Evolutionary conservation across 805 yeast genomes (phyloP).

Genomic region (Saccharomycopsis sp.): DNA sequence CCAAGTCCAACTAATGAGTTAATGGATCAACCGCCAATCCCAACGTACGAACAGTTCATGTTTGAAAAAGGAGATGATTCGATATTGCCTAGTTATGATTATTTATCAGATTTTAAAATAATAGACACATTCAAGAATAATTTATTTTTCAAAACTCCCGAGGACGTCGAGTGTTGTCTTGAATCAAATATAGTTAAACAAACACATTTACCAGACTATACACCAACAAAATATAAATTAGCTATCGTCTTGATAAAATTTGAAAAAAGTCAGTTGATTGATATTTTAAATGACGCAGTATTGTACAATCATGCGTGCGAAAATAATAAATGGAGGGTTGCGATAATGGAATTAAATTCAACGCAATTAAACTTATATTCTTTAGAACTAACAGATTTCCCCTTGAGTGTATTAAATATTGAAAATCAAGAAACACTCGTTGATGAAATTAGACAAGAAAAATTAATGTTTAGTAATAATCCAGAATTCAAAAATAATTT

Average conservation of each 20-base stretch:
- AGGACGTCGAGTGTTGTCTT: constrained; percentile 11
- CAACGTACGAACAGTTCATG: neutral
- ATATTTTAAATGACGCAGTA: constrained; percentile 10
- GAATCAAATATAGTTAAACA: constrained; percentile 12
- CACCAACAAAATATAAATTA: constrained; percentile 17
- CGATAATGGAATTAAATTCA: constrained; percentile 18
- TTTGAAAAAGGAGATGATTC: neutral
- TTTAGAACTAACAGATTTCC: constrained; percentile 9
- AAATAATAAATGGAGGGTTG: constrained; percentile 14
- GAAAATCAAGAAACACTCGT: neutral
- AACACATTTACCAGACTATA: constrained; percentile 15
- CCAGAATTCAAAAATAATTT: neutral
- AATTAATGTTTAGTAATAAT: constrained; percentile 5
- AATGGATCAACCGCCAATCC: too few relatives aligned
- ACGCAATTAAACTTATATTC: constrained; percentile 18
- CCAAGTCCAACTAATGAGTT: neutral
- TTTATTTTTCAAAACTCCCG: constrained; percentile 15
- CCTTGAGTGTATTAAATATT: constrained; percentile 2
- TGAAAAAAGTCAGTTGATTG: constrained; percentile 17
- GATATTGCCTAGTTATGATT: constrained; percentile 9
- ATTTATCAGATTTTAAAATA: neutral
- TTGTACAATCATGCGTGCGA: constrained; percentile 4
- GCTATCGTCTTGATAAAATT: constrained; percentile 15
- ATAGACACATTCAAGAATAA: constrained; percentile 11
- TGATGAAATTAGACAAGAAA: constrained; percentile 11